These are phyloP conservation scores for Pseudogymnoascus pannorum DNA, from an alignment of 2,329 filamentous ascomycete species.

Conservation along the genomic window DNA sequence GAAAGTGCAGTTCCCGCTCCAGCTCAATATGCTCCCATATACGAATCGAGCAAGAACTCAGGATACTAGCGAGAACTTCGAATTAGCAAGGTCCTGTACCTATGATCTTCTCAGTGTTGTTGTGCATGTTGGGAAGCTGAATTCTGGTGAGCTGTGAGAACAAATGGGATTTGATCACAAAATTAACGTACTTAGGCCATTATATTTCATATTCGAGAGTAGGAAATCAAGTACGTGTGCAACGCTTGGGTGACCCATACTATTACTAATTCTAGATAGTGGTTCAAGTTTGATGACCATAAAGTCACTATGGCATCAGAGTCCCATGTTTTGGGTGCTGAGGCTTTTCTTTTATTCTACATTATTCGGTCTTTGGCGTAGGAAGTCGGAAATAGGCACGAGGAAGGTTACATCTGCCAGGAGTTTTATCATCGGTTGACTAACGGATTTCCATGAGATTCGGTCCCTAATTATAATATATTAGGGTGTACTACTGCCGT, in stretches of 20 bases:
- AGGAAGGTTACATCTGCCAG: background rate
- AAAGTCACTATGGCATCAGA: slow-evolving; percentile 79
- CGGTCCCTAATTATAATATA: background rate
- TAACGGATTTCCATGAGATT: background rate
- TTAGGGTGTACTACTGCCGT: background rate
- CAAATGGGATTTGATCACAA: background rate
- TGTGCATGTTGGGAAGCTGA: slow-evolving; percentile 87
- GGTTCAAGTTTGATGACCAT: slow-evolving; percentile 95
- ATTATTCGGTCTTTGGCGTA: slow-evolving; percentile 55
- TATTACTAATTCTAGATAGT: slow-evolving; percentile 42
- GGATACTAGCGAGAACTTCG: slow-evolving; percentile 43
- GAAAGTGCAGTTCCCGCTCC: slow-evolving; percentile 74
- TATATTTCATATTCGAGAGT: slow-evolving; percentile 86
- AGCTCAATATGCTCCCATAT: slow-evolving; percentile 86
- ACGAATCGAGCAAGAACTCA: slow-evolving; percentile 57
- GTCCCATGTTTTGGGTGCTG: slow-evolving; percentile 74
- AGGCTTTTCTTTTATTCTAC: slow-evolving; percentile 90
- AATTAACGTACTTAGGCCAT: slow-evolving; percentile 46
- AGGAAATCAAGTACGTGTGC: slow-evolving; percentile 54
- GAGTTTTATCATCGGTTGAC: background rate
- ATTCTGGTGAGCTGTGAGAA: slow-evolving; percentile 49
- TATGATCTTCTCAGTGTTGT: slow-evolving; percentile 88
- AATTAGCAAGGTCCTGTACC: slow-evolving; percentile 58
- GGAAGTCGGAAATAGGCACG: slow-evolving; percentile 12
- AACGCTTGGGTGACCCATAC: background rate